These are phyloP conservation scores for Phytophthora rubi DNA, from an alignment of 352 stramenopile species.

Conservation along the genomic window DNA sequence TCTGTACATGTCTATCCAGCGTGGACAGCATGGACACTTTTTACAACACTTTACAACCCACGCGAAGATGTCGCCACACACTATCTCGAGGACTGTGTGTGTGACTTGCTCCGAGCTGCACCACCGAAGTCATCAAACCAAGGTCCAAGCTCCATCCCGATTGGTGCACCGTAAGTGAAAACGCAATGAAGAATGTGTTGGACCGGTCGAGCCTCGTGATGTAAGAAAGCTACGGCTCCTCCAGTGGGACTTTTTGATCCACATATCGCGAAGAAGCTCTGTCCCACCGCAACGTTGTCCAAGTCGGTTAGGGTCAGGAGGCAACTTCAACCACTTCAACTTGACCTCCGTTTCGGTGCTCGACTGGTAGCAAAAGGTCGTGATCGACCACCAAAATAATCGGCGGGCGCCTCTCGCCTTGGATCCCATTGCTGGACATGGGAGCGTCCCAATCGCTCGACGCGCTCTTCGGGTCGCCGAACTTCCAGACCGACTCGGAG, in stretches of 20 bases:
- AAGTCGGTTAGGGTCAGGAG: not conserved
- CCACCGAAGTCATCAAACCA: not conserved
- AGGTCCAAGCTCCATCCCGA: not conserved
- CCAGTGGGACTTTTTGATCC: too few species aligned
- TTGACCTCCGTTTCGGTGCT: not conserved
- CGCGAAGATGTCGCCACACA: not conserved
- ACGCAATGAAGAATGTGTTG: not conserved
- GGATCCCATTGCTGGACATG: slow-evolving; percentile 34
- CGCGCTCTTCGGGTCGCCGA: slow-evolving; percentile 50
- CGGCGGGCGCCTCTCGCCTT: slow-evolving; percentile 1
- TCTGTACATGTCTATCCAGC: too few species aligned
- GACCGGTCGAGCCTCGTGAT: not conserved
- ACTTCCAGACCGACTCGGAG: slow-evolving; percentile 38
- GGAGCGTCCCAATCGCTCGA: slow-evolving; percentile 57
- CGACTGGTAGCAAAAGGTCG: slow-evolving; percentile 8
- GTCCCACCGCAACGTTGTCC: not conserved
- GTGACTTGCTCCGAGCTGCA: not conserved
- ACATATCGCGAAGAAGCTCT: too few species aligned
- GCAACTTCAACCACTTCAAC: not conserved
- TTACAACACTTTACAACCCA: not conserved
- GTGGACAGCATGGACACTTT: not conserved
- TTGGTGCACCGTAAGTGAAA: not conserved
- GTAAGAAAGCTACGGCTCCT: not conserved
- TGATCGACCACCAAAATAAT: slow-evolving; percentile 9
- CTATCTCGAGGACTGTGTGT: not conserved